These are phyloP conservation scores for Euphorbia peplus DNA, from an alignment of 345 rosid genomes.

Conservation along the genomic window DNA sequence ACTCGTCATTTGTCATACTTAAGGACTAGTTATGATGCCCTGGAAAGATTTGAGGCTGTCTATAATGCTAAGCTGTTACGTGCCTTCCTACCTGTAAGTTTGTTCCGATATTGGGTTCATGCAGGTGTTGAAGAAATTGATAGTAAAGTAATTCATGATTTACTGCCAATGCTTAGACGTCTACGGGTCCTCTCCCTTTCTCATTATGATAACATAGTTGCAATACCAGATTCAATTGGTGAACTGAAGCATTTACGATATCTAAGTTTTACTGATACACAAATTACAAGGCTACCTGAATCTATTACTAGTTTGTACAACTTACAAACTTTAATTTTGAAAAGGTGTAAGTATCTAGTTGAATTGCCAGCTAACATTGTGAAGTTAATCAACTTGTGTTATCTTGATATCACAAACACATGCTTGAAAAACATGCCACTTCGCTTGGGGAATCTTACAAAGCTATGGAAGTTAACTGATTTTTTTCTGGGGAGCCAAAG, in stretches of 20 bases:
- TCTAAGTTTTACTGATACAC: slow-evolving; percentile 29
- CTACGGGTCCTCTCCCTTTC: slow-evolving; percentile 40
- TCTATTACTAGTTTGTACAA: slow-evolving; percentile 28
- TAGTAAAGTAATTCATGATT: slow-evolving; percentile 18
- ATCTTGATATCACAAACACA: slow-evolving; percentile 36
- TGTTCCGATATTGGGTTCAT: slow-evolving; percentile 29
- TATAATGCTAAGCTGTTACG: slow-evolving; percentile 31
- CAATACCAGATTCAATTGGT: slow-evolving; percentile 37
- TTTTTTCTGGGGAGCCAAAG: not conserved
- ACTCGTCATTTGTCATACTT: slow-evolving; percentile 37
- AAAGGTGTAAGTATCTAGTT: slow-evolving; percentile 24
- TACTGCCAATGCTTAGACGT: slow-evolving; percentile 20
- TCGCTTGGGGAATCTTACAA: slow-evolving; percentile 5
- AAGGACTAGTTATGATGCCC: slow-evolving; percentile 4
- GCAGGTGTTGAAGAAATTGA: slow-evolving; percentile 20
- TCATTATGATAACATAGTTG: slow-evolving; percentile 24
- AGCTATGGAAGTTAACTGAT: not conserved
- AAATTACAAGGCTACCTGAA: slow-evolving; percentile 29
- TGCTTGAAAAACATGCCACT: slow-evolving; percentile 6
- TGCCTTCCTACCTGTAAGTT: slow-evolving; percentile 37
- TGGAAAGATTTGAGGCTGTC: slow-evolving; percentile 31
- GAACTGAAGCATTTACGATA: slow-evolving; percentile 35
- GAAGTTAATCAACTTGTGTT: slow-evolving; percentile 33
- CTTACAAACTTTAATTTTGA: slow-evolving; percentile 36
- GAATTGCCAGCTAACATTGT: slow-evolving; percentile 34